Evolutionary conservation across 345 rosid genomes (phyloP).

Genomic region (Eucalyptus lansdowneana): DNA sequence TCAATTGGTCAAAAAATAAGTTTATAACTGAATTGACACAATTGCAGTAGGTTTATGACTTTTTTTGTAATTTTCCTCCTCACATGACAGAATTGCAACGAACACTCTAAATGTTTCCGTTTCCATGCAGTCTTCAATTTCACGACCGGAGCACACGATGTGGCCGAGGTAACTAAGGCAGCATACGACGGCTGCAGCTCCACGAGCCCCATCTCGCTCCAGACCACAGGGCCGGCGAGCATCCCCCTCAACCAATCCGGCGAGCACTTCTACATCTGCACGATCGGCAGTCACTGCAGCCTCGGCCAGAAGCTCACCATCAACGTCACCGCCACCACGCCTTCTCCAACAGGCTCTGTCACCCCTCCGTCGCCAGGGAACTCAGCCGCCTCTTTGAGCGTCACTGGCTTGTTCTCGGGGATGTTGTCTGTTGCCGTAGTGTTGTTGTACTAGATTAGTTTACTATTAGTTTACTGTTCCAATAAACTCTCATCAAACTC

Average conservation of each 20-base stretch:
- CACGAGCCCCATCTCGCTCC: slow-evolving; percentile 4
- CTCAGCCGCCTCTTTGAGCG: slow-evolving; percentile 22
- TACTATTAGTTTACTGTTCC: background rate
- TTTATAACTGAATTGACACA: too few relatives aligned
- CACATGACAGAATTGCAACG: background rate
- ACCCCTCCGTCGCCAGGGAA: slow-evolving; percentile 13
- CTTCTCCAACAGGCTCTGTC: background rate
- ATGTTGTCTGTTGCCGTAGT: slow-evolving; percentile 10
- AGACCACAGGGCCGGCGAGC: slow-evolving; percentile 6
- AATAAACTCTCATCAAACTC: too few relatives aligned
- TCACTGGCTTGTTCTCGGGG: slow-evolving; percentile 8
- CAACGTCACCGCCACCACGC: background rate
- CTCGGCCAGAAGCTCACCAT: slow-evolving; percentile 27
- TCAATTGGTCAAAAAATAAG: too few relatives aligned
- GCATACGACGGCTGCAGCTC: slow-evolving; percentile 23
- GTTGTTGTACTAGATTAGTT: slow-evolving; percentile 13
- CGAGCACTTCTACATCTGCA: slow-evolving; percentile 24
- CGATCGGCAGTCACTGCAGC: slow-evolving; percentile 14
- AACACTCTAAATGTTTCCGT: background rate
- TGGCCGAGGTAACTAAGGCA: slow-evolving; percentile 18
- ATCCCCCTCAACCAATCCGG: slow-evolving; percentile 20
- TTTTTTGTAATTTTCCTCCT: too few relatives aligned
- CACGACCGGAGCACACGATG: slow-evolving; percentile 16
- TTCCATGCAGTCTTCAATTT: slow-evolving; percentile 27
- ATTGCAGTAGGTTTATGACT: too few relatives aligned